These are phyloP conservation scores for Neckera pumila DNA, from an alignment of 225 moss, liverwort and hornwort genomes.

Conservation along the genomic window DNA sequence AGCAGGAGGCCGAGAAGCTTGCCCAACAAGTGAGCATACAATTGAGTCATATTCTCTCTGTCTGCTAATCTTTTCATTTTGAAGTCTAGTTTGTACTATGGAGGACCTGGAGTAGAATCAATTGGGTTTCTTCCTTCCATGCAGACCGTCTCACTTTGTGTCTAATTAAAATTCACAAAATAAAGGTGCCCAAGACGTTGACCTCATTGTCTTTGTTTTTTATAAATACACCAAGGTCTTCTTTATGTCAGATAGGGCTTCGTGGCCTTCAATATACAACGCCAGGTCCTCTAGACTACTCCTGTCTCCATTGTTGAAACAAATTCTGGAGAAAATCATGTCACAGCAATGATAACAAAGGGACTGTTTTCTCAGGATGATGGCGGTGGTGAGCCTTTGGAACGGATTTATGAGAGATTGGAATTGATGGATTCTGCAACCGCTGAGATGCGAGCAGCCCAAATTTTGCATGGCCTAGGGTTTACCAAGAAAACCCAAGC, in stretches of 20 bases:
- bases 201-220: not conserved
- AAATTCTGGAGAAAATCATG: not conserved
- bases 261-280: not conserved
- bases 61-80: not conserved
- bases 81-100: not conserved
- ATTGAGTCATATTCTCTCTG: not conserved
- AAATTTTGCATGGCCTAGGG: constrained; percentile 86
- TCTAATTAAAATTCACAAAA: not conserved
- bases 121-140: not conserved
- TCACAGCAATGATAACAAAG: not conserved
- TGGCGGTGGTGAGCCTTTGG: constrained; percentile 81
- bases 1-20: constrained; percentile 74
- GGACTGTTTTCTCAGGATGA: constrained; percentile 37
- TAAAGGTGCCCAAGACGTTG: not conserved
- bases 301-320: not conserved
- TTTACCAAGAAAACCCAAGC: constrained; percentile 87
- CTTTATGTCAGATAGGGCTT: not conserved
- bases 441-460: constrained; percentile 81
- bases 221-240: not conserved
- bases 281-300: not conserved
- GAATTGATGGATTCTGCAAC: constrained; percentile 89
- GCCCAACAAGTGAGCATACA: constrained; percentile 53
- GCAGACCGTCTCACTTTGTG: not conserved
- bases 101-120: not conserved
- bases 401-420: constrained; percentile 77